Base-by-base conservation (phyloP, 768 basidiomycete species). In the Termitomyces sp. region DNA sequence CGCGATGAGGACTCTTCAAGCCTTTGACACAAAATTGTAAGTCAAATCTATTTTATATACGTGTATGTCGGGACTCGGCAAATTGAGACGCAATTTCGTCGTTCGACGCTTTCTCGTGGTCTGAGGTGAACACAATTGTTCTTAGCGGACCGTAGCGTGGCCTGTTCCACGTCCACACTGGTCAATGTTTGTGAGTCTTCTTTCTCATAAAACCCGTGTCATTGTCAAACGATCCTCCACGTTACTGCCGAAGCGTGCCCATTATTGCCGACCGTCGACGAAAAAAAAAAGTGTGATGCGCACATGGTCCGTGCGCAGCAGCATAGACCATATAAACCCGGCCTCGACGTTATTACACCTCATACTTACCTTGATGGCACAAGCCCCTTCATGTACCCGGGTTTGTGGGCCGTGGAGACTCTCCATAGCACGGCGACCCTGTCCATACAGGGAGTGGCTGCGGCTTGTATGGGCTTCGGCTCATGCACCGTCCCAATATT, bases 391-490 rank as follows among this genome's bases (percentile, higher is more conserved):
- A 83, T 0, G 59, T 78, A 78, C 68, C 78, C 63, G 81, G 82
- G 81, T 73, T 76, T 84, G 75, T 82, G 83, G 85, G 82, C 78
- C 70, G 73, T 79, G 72, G 81, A 78, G 74, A 77, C 69, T 75
- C 79, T 81, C 75, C 84, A 86, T 86, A 84, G 84, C 84, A 86
- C 83, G 84, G 85, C 84, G 84, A 86, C 85, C 82, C 67, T 86
- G 84, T 85, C 84, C 85, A 73, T 65, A 74, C 81, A 86, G 83
- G 81, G 83, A 79, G 79, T 76, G 72, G 74, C 70, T 61, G 66
- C 63, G 74, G 78, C 71, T 82, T 81, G 81, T 83, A 78, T 84
- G 81, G 68, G 82, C 82, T 81, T 81, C 78, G 80, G 83, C 78
- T 78, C 82, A 84, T 82, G 83, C 81, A 82, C 79, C 76, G 78